A percentile compares a stretch with the other conserved stretches of the same genome.
Evolutionary conservation across 306 rosid genomes (phyloP).

Genomic region (Rubus parviflorus): DNA sequence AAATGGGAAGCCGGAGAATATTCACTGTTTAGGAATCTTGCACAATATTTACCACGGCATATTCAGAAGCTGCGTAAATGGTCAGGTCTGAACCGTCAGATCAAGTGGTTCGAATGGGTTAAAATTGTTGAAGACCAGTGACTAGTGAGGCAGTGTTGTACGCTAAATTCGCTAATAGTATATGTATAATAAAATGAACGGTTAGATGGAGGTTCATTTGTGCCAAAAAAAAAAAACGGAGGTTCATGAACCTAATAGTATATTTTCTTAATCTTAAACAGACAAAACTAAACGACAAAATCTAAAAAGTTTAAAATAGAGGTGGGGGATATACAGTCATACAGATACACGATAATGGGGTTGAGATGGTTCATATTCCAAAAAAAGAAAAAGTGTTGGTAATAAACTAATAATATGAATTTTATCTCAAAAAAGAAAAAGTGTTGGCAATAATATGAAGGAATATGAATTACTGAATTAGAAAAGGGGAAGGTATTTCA

Average conservation of each 20-base stretch:
- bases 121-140: background rate
- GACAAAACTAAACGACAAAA: conserved; percentile 22
- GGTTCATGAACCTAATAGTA: conserved; percentile 26
- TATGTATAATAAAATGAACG: background rate
- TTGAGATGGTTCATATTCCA: background rate
- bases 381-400: background rate
- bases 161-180: background rate
- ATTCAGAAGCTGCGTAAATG: background rate
- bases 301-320: background rate
- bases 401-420: background rate
- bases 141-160: background rate
- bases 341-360: background rate
- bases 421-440: no score
- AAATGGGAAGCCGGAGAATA: background rate
- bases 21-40: conserved; percentile 1
- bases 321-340: background rate
- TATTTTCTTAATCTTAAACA: background rate
- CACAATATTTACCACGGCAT: background rate
- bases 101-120: no score
- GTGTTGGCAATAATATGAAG: no score
- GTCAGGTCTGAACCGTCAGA: background rate
- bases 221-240: background rate
- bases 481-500: no score
- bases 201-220: no score
- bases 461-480: no score